Evolutionary conservation across 148 eudicot genomes (phyloP).

Genomic region (Selenicereus undatus): DNA sequence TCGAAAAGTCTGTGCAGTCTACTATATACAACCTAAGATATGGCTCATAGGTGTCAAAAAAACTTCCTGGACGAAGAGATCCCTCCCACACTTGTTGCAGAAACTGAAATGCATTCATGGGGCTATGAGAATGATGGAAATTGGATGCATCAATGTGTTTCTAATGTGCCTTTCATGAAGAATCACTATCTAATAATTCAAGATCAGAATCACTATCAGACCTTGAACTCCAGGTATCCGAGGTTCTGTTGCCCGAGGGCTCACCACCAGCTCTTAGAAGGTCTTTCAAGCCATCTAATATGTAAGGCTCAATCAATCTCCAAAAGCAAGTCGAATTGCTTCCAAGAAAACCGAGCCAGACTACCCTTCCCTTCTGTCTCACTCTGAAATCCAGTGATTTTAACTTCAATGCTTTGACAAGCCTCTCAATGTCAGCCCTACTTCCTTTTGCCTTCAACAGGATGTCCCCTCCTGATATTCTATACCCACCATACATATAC

Average conservation of each 20-base stretch:
- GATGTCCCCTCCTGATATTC: neutral
- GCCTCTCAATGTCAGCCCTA: conserved; percentile 55
- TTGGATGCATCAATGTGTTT: neutral
- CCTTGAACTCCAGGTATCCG: neutral
- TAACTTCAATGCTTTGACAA: conserved; percentile 50
- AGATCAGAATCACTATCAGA: neutral
- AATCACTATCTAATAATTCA: neutral
- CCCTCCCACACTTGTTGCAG: neutral
- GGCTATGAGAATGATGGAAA: neutral
- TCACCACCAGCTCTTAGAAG: conserved; percentile 37
- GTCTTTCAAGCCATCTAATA: conserved; percentile 26
- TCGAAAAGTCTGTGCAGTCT: neutral
- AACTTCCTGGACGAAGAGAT: neutral
- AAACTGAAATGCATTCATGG: neutral
- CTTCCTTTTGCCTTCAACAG: conserved; percentile 68
- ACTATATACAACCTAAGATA: neutral
- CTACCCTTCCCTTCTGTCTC: conserved; percentile 61
- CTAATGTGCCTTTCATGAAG: neutral
- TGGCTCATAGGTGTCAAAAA: neutral
- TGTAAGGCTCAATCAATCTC: conserved; percentile 59
- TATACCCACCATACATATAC: conserved; percentile 4
- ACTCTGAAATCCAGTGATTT: conserved; percentile 59
- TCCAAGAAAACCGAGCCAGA: conserved; percentile 79
- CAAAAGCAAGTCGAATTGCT: conserved; percentile 54
- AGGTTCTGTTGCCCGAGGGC: neutral